A percentile compares a stretch with the other conserved stretches of the same genome.
phyloP scores from a whole-genome alignment of 1,284 basidiomycete species.

The Golubevia pallescens region DNA sequence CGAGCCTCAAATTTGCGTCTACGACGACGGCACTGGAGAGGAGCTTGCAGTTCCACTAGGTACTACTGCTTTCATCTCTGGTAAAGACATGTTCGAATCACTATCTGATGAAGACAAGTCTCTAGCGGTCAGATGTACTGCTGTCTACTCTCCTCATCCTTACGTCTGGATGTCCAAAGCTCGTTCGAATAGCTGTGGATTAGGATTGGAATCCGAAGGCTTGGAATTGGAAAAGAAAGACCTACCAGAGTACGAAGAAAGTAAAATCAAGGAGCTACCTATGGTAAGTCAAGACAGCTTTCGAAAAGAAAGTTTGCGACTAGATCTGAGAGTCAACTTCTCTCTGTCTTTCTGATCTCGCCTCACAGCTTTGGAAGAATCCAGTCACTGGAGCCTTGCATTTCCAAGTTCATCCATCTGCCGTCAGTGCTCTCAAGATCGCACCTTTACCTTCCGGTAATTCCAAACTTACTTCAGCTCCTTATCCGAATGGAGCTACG shows the following conservation, averaged over 20 bases:
- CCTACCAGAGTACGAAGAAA: conserved; percentile 77
- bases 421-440: conserved; percentile 57
- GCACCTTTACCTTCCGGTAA: conserved; percentile 72
- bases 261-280: conserved; percentile 74
- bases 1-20: conserved; percentile 74
- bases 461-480: conserved; percentile 67
- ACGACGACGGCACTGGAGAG: conserved; percentile 88
- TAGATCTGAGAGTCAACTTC: too few species aligned
- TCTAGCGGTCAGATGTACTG: conserved; percentile 71
- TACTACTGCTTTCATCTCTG: conserved; percentile 75
- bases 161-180: conserved; percentile 81
- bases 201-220: conserved; percentile 79
- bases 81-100: conserved; percentile 83
- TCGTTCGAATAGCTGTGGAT: conserved; percentile 74
- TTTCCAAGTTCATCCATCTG: conserved; percentile 69
- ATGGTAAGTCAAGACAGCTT: conserved; percentile 70
- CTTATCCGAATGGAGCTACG: conserved; percentile 78
- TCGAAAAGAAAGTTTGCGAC: not conserved
- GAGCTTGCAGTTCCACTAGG: conserved; percentile 81
- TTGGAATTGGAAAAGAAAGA: conserved; percentile 73
- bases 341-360: too few species aligned
- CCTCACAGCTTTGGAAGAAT: conserved; percentile 82
- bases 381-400: conserved; percentile 77
- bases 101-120: conserved; percentile 78
- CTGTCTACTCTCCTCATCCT: conserved; percentile 69